Evolutionary conservation across 441 rosid species (phyloP).

Genomic region (Biscutella auriculata): DNA sequence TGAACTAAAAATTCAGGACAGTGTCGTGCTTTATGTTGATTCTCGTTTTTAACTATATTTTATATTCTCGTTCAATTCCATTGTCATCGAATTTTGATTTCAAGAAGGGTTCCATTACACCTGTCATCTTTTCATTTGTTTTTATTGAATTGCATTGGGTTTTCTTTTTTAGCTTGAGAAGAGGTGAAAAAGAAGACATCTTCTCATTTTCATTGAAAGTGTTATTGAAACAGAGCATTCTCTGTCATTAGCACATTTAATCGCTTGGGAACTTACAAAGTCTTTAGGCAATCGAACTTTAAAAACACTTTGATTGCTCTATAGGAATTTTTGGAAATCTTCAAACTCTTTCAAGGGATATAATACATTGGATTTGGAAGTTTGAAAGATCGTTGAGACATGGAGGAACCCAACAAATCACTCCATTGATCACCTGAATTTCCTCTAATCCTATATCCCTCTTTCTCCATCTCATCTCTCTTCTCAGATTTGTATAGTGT

Average conservation of each 20-base stretch:
- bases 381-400: constrained; percentile 69
- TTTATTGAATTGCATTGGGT: too few species aligned
- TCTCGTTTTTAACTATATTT: too few species aligned
- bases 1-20: too few species aligned
- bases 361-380: constrained; percentile 84
- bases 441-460: constrained; percentile 65
- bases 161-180: too few species aligned
- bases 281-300: constrained; percentile 5
- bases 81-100: too few species aligned
- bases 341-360: constrained; percentile 33
- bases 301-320: constrained; percentile 12
- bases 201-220: not conserved
- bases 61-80: too few species aligned
- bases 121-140: too few species aligned
- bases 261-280: not conserved
- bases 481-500: constrained; percentile 58
- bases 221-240: not conserved
- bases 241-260: not conserved
- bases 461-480: constrained; percentile 57
- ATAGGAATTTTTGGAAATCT: too few species aligned
- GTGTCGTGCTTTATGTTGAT: too few species aligned
- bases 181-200: too few species aligned
- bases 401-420: constrained; percentile 51
- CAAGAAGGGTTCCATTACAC: too few species aligned
- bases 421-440: constrained; percentile 97